These are phyloP conservation scores for Heritiera littoralis DNA, from an alignment of 345 rosid genomes.

Conservation along the genomic window DNA sequence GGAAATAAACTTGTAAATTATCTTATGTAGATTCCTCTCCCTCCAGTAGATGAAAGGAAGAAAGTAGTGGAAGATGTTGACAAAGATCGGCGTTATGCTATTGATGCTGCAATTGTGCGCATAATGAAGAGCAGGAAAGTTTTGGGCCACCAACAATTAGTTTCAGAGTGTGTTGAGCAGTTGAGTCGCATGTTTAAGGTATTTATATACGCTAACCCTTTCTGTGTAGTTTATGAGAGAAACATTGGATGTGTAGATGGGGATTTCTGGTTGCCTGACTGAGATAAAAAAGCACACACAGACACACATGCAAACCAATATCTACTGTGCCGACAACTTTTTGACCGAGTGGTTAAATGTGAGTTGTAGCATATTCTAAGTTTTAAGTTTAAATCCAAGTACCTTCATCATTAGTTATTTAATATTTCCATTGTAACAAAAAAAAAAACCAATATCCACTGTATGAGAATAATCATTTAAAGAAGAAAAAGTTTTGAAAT, in stretches of 20 bases:
- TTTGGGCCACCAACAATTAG: constrained; percentile 81
- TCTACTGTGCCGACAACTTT: too few relatives aligned
- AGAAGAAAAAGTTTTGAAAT: background rate
- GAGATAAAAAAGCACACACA: background rate
- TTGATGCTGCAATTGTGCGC: constrained; percentile 97
- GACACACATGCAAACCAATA: background rate
- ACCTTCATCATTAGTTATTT: too few relatives aligned
- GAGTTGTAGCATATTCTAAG: too few relatives aligned
- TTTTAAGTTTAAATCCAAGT: too few relatives aligned
- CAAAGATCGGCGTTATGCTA: constrained; percentile 85
- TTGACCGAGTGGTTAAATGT: too few relatives aligned
- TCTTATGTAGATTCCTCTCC: constrained; percentile 76
- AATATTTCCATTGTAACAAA: too few relatives aligned
- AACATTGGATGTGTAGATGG: background rate
- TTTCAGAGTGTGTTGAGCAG: constrained; percentile 88
- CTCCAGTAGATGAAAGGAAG: constrained; percentile 91
- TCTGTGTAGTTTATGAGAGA: background rate
- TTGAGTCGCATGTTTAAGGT: constrained; percentile 96
- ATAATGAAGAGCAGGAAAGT: constrained; percentile 95
- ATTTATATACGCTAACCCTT: constrained; percentile 16
- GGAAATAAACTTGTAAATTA: background rate
- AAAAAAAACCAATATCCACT: background rate
- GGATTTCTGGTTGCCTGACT: background rate
- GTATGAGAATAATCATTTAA: background rate
- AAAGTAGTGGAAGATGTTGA: constrained; percentile 92